These are phyloP conservation scores for Hymenoscyphus occultus DNA, from an alignment of 2,329 filamentous ascomycete genomes.

Conservation along the genomic window DNA sequence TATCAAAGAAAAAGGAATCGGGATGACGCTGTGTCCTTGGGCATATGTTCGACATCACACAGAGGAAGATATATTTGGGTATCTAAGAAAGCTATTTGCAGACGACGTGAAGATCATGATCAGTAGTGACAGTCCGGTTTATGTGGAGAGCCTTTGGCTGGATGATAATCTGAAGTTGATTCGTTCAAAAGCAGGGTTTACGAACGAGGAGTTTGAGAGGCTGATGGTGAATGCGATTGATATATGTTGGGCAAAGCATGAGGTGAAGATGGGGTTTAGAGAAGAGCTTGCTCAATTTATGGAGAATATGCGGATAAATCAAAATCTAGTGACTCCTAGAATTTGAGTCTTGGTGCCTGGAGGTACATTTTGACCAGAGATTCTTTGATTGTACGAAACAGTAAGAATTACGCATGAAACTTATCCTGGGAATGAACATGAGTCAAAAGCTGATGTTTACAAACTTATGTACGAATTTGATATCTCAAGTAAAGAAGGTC, in stretches of 20 bases:
- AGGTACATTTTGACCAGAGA: no score
- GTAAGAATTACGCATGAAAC: no score
- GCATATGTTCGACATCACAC: slow-evolving; percentile 58
- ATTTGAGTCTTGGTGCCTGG: no score
- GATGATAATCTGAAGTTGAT: slow-evolving; percentile 38
- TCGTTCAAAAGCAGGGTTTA: slow-evolving; percentile 12
- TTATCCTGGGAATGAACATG: no score
- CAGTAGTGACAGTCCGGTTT: slow-evolving; percentile 44
- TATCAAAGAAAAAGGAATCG: slow-evolving; percentile 36
- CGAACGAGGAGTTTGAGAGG: slow-evolving; percentile 39
- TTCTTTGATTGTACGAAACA: no score
- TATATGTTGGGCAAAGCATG: slow-evolving; percentile 43
- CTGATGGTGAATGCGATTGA: slow-evolving; percentile 43
- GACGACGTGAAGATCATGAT: slow-evolving; percentile 41
- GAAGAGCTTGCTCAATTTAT: neutral
- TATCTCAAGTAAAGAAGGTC: neutral
- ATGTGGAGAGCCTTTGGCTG: slow-evolving; percentile 49
- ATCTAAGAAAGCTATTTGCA: slow-evolving; percentile 40
- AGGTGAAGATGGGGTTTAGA: slow-evolving; percentile 1
- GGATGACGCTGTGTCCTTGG: slow-evolving; percentile 70
- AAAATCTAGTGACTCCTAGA: neutral
- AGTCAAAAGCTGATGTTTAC: slow-evolving; percentile 13
- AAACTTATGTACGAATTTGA: slow-evolving; percentile 4
- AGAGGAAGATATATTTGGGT: slow-evolving; percentile 40
- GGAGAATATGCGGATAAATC: neutral